Base-by-base conservation (phyloP, 176 grass and related monocot species). In the Canna indica region DNA sequence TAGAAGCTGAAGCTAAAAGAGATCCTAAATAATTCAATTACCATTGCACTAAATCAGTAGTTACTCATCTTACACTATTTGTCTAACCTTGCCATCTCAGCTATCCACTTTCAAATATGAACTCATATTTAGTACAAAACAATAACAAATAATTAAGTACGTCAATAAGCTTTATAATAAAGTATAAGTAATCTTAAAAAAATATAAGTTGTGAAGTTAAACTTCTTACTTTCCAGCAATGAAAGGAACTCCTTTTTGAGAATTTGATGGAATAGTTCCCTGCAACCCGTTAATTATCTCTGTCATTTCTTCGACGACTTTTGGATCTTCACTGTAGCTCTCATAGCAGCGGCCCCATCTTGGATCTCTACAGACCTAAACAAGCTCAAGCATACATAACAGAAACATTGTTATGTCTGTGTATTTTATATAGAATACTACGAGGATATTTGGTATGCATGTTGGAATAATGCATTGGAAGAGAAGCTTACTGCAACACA, bases 311-410 rank as follows among this genome's bases (percentile, higher is more conserved):
- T 88, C 82, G 29, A 91, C 89, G 66, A 88, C 73, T 77, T 73
- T 82, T 59, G 85, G 78, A 47, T 91, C 85, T 72, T 91, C 89
- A 0, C 89, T 88, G 12, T 91, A 91, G 73, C 89, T 91, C 73
- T 91, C 89, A 0, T 88, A 91, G 76, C 89, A 91, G 12, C 85
- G 89, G 22, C 89, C 89, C 89, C 89, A 91, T 78, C 89, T 91
- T 59, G 89, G 89, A 66, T 91, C 89, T 88, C 89, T 88, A 75
- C 89, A 91, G 72, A 88, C 85, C 89, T 91, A 73, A 25, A 42
- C 17, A 59, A 64, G 22, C 47, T 44, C 66, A 73, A 68, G 70
- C 48, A 63, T 61, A 34, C 8, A 11, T 26, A 61, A 61, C 26
- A 61, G 28, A 16, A 27, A 29, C 7, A 61, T 25, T 30, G 30